Evolutionary conservation across 2,329 filamentous ascomycete species (phyloP).

Genomic region (Talaromyces sp.): DNA sequence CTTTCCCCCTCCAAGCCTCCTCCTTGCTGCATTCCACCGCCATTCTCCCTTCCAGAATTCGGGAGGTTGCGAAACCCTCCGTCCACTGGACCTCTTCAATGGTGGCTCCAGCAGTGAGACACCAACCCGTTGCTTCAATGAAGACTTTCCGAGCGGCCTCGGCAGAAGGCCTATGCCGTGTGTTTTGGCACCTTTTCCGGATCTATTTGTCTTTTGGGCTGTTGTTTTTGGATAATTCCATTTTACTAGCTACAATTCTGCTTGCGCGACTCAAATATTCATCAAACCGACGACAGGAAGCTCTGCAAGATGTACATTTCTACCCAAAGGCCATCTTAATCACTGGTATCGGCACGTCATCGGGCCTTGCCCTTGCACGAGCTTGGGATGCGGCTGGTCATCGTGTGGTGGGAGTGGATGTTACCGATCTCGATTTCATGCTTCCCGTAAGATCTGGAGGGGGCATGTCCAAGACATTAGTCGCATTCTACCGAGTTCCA

Average conservation of each 20-base stretch:
- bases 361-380: slow-evolving; percentile 68
- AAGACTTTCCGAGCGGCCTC: slow-evolving; percentile 12
- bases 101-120: slow-evolving; percentile 24
- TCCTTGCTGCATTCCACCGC: slow-evolving; percentile 5
- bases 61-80: neutral
- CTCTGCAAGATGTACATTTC: slow-evolving; percentile 38
- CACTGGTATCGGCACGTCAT: slow-evolving; percentile 72
- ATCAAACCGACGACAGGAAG: slow-evolving; percentile 22
- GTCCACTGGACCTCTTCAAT: slow-evolving; percentile 13
- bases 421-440: slow-evolving; percentile 46
- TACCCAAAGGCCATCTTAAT: slow-evolving; percentile 64
- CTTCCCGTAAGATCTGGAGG: slow-evolving; percentile 54
- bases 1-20: neutral
- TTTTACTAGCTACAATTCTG: slow-evolving; percentile 40
- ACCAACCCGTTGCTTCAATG: slow-evolving; percentile 13
- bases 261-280: neutral
- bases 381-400: slow-evolving; percentile 67
- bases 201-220: slow-evolving; percentile 31
- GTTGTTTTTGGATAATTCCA: slow-evolving; percentile 54
- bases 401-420: slow-evolving; percentile 72
- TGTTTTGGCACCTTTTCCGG: slow-evolving; percentile 29
- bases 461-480: slow-evolving; percentile 61
- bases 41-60: neutral
- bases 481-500: slow-evolving; percentile 57
- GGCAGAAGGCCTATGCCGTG: slow-evolving; percentile 12